Base-by-base conservation (phyloP, 805 yeast genomes). In the Candida taoyuanica region DNA sequence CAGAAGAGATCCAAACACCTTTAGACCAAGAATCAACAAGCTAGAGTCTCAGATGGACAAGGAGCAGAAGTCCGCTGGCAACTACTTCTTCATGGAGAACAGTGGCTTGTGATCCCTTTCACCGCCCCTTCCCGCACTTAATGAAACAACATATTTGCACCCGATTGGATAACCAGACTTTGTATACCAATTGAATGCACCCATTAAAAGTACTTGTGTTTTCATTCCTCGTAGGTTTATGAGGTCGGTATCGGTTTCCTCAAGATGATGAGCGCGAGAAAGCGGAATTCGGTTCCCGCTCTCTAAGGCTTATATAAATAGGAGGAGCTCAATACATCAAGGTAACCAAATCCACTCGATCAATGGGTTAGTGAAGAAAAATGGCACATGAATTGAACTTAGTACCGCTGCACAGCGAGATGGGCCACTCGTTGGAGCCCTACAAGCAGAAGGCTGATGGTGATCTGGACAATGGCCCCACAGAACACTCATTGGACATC, bases 1-100 rank as follows among this genome's bases (percentile, higher is more conserved):
- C 73, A 86, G 99, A 80, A 87, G 99, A 73, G 99, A 93, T 70
- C 98, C 99, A 56, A 87, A 81, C 62, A 85, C 96, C 40, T 93
- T 78, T 76, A 84, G 99, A 70, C 99, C 99, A 58, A 85, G 99
- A 78, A 93, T 93, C 64, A 93, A 93, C 73, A 93, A 93, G 69
- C 70, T 86, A 60, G 98, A 85, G 59, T 89, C 98, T 38, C 99
- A 93, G 74, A 87, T 93, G 96, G 99, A 93, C 67, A 93, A 84
- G 69, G 98, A 93, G 70, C 99, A 93, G 68, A 93, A 93, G 70
- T 60, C 76, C 31, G 59, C 78, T 35, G 98, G 98, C 45, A 89
- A 91, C 73, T 93, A 84, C 71, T 93, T 93, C 81, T 93, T 93
- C 78, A 75, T 93, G 68, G 98, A 91, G 59, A 78, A 67, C 52